A percentile compares a stretch with the other conserved stretches of the same genome.
Evolutionary conservation across 2,329 filamentous ascomycete species (phyloP).

Genomic region (Pestalotiopsis sp.): DNA sequence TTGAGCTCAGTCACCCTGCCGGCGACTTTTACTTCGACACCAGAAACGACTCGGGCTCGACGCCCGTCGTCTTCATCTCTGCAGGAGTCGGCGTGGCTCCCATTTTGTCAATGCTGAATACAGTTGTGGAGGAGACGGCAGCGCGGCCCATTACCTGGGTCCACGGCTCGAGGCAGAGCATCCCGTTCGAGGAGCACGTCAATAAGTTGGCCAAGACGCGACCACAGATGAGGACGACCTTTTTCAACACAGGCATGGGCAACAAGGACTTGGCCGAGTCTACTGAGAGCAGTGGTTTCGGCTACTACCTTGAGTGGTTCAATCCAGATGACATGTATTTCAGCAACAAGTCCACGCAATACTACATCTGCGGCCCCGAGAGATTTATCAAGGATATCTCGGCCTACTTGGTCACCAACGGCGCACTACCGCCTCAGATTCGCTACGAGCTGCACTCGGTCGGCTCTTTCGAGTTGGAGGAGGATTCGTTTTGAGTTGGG

Average conservation of each 20-base stretch:
- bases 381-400: slow-evolving; percentile 54
- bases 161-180: slow-evolving; percentile 53
- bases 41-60: slow-evolving; percentile 34
- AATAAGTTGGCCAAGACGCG: slow-evolving; percentile 38
- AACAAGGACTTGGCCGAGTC: slow-evolving; percentile 43
- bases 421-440: slow-evolving; percentile 29
- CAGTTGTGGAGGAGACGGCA: slow-evolving; percentile 43
- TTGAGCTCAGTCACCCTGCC: slow-evolving; percentile 67
- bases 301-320: slow-evolving; percentile 48
- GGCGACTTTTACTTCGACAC: slow-evolving; percentile 61
- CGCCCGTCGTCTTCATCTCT: slow-evolving; percentile 60
- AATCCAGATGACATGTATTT: slow-evolving; percentile 46
- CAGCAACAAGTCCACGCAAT: slow-evolving; percentile 45
- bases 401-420: slow-evolving; percentile 39
- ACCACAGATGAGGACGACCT: slow-evolving; percentile 39
- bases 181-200: slow-evolving; percentile 56
- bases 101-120: slow-evolving; percentile 61
- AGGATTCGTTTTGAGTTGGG: neutral
- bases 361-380: slow-evolving; percentile 56
- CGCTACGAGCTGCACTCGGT: slow-evolving; percentile 13
- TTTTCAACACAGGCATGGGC: slow-evolving; percentile 51
- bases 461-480: slow-evolving; percentile 14
- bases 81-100: slow-evolving; percentile 62
- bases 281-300: slow-evolving; percentile 44
- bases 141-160: slow-evolving; percentile 57